Evolutionary conservation across 2,329 filamentous ascomycete genomes (phyloP), one percentile per base, ranked within the genome.

Genomic region (Aplosporella prunicola): DNA sequence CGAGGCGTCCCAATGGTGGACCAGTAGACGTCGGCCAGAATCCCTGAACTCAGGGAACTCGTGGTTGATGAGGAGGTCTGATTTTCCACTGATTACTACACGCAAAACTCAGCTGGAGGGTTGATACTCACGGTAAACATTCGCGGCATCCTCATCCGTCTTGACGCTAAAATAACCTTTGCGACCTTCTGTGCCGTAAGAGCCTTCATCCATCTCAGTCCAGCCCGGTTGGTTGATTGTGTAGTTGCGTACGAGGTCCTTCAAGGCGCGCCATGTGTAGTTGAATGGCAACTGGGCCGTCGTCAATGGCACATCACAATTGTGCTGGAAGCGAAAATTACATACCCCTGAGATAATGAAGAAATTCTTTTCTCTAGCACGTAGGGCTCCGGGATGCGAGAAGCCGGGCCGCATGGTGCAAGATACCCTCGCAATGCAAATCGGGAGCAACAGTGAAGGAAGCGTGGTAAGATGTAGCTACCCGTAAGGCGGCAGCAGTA

Each of bases 101-200:
- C n/a, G n/a, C n/a, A n/a, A n/a, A n/a, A n/a, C n/a, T n/a, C n/a
- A 22, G 4, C 18, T 29, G 22, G 23, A 20, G 17, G 28, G 20
- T 34, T 18, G n/a, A 23, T 4, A 40, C 35, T 31, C 22, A 35
- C 25, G 22, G 10, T 38, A 40, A 7, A 35, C 38, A 8, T 14
- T 40, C 17, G 55, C 52, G 20, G 56, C 57, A 41, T 60, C 58
- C 39, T 52, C 49, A 14, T 41, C 46, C n/a, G 51, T 48, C 26
- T 47, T 52, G n/a, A 61, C 44, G 36, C 51, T 51, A 41, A 54
- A 58, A 51, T 55, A 60, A 18, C 52, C 57, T 39, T 58, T 54
- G 15, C 56, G 49, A 4, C 55, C 52, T 40, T 46, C 45, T 28
- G 23, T 26, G 32, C 47, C 26, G 32, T 29, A 45, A 42, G 35